These are phyloP conservation scores for Cutaneotrichosporon daszewskae DNA, from an alignment of 1,284 basidiomycete species.

Conservation along the genomic window DNA sequence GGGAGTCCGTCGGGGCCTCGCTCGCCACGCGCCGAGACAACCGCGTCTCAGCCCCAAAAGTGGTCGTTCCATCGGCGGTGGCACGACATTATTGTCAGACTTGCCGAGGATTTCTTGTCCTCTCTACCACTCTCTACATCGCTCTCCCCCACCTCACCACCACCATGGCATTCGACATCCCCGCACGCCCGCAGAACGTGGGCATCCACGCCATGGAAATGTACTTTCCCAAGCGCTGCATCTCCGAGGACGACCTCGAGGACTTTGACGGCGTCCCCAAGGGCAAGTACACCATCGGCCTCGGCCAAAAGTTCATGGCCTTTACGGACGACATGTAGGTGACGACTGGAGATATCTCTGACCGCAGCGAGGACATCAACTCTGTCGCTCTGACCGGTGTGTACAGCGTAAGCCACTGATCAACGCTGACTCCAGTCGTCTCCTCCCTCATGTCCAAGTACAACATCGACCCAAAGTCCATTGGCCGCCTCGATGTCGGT, in stretches of 20 bases:
- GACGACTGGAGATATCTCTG: background rate
- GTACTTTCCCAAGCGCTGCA: constrained; percentile 90
- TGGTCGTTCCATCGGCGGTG: background rate
- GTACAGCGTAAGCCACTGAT: background rate
- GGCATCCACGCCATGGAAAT: constrained; percentile 88
- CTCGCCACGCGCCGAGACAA: background rate
- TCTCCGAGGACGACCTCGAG: constrained; percentile 92
- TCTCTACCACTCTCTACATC: background rate
- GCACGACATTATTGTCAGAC: no score
- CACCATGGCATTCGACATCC: constrained; percentile 36
- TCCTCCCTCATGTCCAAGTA: constrained; percentile 85
- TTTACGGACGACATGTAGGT: constrained; percentile 80
- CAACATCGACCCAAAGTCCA: constrained; percentile 91
- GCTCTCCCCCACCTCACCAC: background rate
- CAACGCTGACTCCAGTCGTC: constrained; percentile 57
- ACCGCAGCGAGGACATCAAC: constrained; percentile 81
- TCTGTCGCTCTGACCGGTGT: constrained; percentile 89
- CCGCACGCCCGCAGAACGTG: constrained; percentile 74
- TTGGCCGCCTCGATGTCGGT: constrained; percentile 95
- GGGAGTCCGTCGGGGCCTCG: background rate
- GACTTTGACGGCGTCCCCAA: constrained; percentile 90
- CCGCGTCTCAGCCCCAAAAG: background rate
- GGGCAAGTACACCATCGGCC: constrained; percentile 99
- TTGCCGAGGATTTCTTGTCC: no score
- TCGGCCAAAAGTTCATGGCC: constrained; percentile 97